Conservation (phyloP, 2,329 filamentous ascomycete species). For the Tolypocladium tropicale region DNA sequence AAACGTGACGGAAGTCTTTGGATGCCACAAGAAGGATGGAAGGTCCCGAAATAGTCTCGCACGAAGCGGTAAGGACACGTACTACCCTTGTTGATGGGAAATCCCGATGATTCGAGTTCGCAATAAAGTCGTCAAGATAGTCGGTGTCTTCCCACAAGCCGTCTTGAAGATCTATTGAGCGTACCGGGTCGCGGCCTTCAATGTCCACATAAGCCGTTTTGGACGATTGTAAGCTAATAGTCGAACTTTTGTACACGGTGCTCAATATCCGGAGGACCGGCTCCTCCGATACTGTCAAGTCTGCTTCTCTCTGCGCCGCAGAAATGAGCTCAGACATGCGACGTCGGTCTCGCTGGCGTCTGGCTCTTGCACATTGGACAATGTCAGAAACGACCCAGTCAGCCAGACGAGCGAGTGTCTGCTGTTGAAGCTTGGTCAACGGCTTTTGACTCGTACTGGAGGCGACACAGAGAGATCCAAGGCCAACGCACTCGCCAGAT, state of each 20-base stretch:
- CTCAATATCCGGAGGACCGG: background rate
- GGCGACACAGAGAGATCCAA: background rate
- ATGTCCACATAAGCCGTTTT: background rate
- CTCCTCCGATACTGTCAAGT: background rate
- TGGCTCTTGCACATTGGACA: background rate
- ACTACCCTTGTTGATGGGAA: background rate
- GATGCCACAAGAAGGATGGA: background rate
- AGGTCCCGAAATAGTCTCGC: background rate
- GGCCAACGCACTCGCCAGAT: background rate
- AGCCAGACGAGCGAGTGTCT: background rate
- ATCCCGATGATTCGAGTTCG: background rate
- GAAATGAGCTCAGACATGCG: background rate
- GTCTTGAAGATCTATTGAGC: background rate
- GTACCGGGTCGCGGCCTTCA: background rate
- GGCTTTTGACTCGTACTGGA: background rate
- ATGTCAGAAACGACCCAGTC: background rate
- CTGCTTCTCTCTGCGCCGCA: background rate
- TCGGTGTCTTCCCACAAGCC: background rate
- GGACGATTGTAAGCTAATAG: background rate
- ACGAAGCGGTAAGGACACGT: background rate
- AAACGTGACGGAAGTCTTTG: background rate
- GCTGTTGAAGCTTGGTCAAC: background rate
- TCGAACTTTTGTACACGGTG: background rate
- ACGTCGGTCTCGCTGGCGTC: background rate
- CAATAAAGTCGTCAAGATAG: background rate